These are phyloP conservation scores for Penicillium verhagenii DNA, from an alignment of 495 filamentous ascomycete genomes.

Conservation along the genomic window DNA sequence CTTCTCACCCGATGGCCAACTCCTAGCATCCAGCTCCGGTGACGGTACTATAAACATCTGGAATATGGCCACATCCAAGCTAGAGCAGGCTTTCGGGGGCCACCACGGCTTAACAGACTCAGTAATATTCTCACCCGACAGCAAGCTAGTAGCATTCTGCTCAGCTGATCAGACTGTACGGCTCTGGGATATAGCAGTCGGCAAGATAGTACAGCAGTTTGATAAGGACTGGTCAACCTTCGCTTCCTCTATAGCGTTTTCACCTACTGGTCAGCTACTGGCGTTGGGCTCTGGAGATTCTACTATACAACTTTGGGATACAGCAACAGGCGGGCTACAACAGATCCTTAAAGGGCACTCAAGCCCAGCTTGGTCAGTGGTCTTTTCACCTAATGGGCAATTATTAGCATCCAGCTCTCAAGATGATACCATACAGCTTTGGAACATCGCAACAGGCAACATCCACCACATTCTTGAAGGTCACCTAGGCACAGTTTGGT, in stretches of 20 bases:
- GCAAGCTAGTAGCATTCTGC: neutral
- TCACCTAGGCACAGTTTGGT: slow-evolving; percentile 17
- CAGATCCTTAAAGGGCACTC: slow-evolving; percentile 24
- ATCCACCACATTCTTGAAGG: slow-evolving; percentile 11
- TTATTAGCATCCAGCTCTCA: slow-evolving; percentile 25
- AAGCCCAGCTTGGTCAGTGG: slow-evolving; percentile 10
- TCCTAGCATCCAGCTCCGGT: slow-evolving; percentile 30
- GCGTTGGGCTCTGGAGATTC: slow-evolving; percentile 16
- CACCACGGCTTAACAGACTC: neutral
- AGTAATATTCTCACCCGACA: neutral
- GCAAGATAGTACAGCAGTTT: neutral
- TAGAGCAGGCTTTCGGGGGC: neutral
- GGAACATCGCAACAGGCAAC: slow-evolving; percentile 17
- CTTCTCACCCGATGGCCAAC: slow-evolving; percentile 21
- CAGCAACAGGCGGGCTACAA: slow-evolving; percentile 3
- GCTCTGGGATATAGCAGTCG: neutral
- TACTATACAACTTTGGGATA: slow-evolving; percentile 27
- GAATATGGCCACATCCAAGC: neutral
- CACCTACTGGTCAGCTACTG: slow-evolving; percentile 15
- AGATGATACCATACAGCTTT: slow-evolving; percentile 25
- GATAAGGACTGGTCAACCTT: slow-evolving; percentile 8
- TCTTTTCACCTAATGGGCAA: slow-evolving; percentile 33
- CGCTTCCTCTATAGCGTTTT: slow-evolving; percentile 19
- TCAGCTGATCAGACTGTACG: neutral
- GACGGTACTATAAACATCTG: slow-evolving; percentile 8